A percentile compares a stretch with the other conserved stretches of the same genome.
Conservation (phyloP, 345 rosid species). For the Pseudoturritis turrita region DNA sequence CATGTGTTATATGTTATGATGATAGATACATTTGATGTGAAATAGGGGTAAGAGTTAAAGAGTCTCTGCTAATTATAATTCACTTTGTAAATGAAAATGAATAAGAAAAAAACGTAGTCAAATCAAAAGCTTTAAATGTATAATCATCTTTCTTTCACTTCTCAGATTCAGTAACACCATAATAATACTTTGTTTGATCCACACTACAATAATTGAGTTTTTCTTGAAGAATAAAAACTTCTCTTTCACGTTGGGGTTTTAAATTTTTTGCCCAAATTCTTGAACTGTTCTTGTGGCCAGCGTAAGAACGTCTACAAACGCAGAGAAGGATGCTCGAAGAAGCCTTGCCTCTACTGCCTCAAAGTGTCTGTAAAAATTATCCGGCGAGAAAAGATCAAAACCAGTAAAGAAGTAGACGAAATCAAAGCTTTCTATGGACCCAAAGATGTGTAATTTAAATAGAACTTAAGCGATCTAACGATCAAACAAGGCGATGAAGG, state of each 20-base stretch:
- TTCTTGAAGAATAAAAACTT: not conserved
- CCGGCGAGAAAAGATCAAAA: not conserved
- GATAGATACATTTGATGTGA: constrained; percentile 6
- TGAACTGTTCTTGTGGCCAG: constrained; percentile 77
- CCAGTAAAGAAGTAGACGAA: not conserved
- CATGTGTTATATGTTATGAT: not conserved
- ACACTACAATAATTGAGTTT: not conserved
- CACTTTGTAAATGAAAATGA: not conserved
- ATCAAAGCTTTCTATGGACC: not conserved
- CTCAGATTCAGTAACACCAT: not conserved
- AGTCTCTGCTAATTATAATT: not conserved
- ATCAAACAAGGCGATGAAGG: not conserved
- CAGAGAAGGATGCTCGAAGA: constrained; percentile 88
- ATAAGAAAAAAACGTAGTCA: not conserved
- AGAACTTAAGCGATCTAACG: not conserved
- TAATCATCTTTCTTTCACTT: not conserved
- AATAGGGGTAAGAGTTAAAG: not conserved
- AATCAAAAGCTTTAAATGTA: not conserved
- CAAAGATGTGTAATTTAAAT: not conserved
- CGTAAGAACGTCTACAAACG: constrained; percentile 70
- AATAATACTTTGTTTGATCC: constrained; percentile 1
- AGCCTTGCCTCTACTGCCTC: constrained; percentile 91
- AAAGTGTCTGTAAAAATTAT: constrained; percentile 48
- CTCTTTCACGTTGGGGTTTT: not conserved
- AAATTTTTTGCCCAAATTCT: constrained; percentile 49